Percentiles rank a stretch among this genome's conserved stretches.
Evolutionary conservation across 1,139 yeast genomes (phyloP).

Genomic region (Geotrichum restrictum): DNA sequence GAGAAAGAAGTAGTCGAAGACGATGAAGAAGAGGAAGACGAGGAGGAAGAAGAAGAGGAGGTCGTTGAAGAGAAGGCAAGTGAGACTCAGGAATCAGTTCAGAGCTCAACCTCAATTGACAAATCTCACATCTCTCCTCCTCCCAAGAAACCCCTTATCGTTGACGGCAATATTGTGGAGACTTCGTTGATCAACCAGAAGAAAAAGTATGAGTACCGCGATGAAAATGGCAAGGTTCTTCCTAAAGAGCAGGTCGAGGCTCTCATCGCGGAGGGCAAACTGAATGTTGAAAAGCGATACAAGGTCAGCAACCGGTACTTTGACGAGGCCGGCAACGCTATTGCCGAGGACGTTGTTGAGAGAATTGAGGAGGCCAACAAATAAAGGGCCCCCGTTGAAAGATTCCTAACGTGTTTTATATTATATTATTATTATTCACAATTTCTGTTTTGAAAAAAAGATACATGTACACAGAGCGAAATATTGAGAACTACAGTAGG

Average conservation of each 20-base stretch:
- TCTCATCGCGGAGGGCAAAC: conserved; percentile 28
- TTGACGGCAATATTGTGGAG: conserved; percentile 5
- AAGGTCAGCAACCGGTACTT: conserved; percentile 15
- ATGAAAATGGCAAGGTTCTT: conserved; percentile 35
- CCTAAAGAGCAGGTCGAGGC: conserved; percentile 32
- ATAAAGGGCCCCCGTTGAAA: neutral
- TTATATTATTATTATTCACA: neutral
- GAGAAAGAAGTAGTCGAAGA: conserved; percentile 1
- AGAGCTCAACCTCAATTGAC: conserved; percentile 13
- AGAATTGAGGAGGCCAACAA: neutral
- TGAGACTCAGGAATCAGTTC: conserved; percentile 10
- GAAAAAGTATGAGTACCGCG: conserved; percentile 33
- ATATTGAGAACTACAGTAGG: neutral
- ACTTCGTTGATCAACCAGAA: conserved; percentile 16
- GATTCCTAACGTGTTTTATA: neutral
- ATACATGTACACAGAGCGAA: neutral
- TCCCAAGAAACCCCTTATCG: conserved; percentile 14
- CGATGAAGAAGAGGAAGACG: conserved; percentile 5
- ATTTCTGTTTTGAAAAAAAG: neutral
- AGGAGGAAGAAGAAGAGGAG: conserved; percentile 6
- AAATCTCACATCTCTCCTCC: conserved; percentile 14
- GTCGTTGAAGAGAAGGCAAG: conserved; percentile 2
- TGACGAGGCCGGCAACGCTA: conserved; percentile 22
- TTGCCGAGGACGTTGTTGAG: conserved; percentile 15
- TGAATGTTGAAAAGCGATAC: conserved; percentile 25